These are phyloP conservation scores for Malassezia restricta DNA, from an alignment of 1,284 basidiomycete species.

Conservation along the genomic window DNA sequence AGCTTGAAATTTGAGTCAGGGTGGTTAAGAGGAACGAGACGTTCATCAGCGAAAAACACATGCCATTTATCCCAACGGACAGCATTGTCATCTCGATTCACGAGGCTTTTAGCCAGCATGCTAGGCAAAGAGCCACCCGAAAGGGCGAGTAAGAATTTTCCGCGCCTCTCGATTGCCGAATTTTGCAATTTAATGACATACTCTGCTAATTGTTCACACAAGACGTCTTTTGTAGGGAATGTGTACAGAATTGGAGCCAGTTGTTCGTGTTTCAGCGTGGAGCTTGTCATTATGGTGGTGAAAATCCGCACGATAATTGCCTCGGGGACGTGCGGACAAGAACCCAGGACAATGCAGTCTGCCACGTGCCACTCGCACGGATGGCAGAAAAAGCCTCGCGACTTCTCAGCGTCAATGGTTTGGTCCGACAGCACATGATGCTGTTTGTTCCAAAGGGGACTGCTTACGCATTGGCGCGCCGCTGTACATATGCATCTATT, in stretches of 20 bases:
- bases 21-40: constrained; percentile 81
- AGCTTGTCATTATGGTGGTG: neutral
- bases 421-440: too few relatives aligned
- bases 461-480: too few relatives aligned
- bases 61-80: constrained; percentile 97
- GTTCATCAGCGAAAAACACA: constrained; percentile 94
- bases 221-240: constrained; percentile 54
- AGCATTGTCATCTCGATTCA: constrained; percentile 54
- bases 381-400: too few relatives aligned
- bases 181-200: constrained; percentile 74
- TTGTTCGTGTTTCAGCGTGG: constrained; percentile 14
- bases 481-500: too few relatives aligned
- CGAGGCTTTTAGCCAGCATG: constrained; percentile 61
- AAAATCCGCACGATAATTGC: too few relatives aligned
- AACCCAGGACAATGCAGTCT: too few relatives aligned
- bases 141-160: constrained; percentile 78
- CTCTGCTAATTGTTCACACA: constrained; percentile 57
- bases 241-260: constrained; percentile 59
- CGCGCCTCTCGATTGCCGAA: constrained; percentile 74
- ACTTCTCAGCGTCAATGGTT: too few relatives aligned
- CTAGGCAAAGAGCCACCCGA: constrained; percentile 86
- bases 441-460: too few relatives aligned
- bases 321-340: too few relatives aligned
- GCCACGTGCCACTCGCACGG: too few relatives aligned
- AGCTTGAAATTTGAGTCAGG: constrained; percentile 80